These are phyloP conservation scores for Puya raimondii DNA, from an alignment of 176 grass and related monocot genomes.

Conservation along the genomic window DNA sequence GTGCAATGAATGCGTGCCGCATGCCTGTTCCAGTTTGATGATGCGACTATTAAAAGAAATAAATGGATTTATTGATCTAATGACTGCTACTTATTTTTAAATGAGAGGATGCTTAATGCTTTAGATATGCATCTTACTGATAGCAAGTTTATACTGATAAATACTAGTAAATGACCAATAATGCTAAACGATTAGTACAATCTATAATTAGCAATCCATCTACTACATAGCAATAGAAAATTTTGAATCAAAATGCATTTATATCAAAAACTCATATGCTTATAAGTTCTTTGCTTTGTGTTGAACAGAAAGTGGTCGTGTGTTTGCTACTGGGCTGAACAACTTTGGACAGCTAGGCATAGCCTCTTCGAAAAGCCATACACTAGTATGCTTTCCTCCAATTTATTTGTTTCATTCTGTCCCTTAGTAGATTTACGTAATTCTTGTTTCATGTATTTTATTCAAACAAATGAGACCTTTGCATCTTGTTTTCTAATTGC, in stretches of 20 bases:
- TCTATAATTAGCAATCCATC: background rate
- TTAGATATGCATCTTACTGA: background rate
- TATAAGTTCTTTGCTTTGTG: background rate
- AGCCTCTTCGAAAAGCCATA: slow-evolving; percentile 39
- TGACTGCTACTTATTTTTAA: too few species aligned
- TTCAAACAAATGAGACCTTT: background rate
- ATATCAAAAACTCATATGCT: background rate
- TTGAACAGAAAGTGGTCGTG: slow-evolving; percentile 50
- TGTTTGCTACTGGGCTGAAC: slow-evolving; percentile 79
- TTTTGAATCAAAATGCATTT: background rate
- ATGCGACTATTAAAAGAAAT: too few species aligned
- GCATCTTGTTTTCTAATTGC: too few species aligned
- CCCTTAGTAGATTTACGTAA: background rate
- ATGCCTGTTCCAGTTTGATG: too few species aligned
- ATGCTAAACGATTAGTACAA: background rate
- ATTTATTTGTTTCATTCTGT: slow-evolving; percentile 5
- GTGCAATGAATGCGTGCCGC: too few species aligned
- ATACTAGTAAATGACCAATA: background rate
- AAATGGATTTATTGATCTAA: too few species aligned
- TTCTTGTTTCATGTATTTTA: background rate
- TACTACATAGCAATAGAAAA: background rate
- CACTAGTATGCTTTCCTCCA: slow-evolving; percentile 37
- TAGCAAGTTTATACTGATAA: background rate
- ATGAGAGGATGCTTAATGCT: background rate
- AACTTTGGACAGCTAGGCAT: slow-evolving; percentile 83